Percentiles rank a stretch among this genome's conserved stretches.
Evolutionary conservation across 2,329 filamentous ascomycete genomes (phyloP).

Genomic region (Incumbomyces lentus): DNA sequence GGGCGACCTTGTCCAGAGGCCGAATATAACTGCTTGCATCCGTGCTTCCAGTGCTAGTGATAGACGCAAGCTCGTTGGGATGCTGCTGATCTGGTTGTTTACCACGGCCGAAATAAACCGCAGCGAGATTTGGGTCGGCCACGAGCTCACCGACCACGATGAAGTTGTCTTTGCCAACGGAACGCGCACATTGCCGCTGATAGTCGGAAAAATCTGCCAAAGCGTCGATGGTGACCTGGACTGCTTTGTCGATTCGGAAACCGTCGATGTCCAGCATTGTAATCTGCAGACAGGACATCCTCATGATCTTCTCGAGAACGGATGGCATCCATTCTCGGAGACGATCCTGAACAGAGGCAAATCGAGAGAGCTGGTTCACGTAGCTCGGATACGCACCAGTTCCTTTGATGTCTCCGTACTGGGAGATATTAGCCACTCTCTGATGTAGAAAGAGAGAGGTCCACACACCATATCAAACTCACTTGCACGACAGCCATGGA

Average conservation of each 20-base stretch:
- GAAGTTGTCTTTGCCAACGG: constrained; percentile 53
- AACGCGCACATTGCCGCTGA: constrained; percentile 47
- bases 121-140: constrained; percentile 49
- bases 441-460: too few relatives aligned
- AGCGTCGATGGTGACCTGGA: constrained; percentile 53
- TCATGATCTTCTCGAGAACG: constrained; percentile 47
- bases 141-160: constrained; percentile 56
- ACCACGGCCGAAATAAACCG: constrained; percentile 52
- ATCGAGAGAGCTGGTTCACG: constrained; percentile 55
- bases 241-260: constrained; percentile 57
- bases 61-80: constrained; percentile 37
- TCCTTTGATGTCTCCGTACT: constrained; percentile 51
- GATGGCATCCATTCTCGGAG: constrained; percentile 53
- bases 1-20: constrained; percentile 33
- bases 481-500: constrained; percentile 50
- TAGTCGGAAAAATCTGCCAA: constrained; percentile 47
- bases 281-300: constrained; percentile 55
- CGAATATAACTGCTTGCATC: constrained; percentile 42
- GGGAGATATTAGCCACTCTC: too few relatives aligned
- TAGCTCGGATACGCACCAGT: constrained; percentile 55
- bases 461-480: constrained; percentile 46
- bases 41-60: constrained; percentile 38
- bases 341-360: constrained; percentile 57
- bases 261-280: constrained; percentile 55
- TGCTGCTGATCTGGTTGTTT: constrained; percentile 46